Evolutionary conservation across 768 basidiomycete species (phyloP).

Genomic region (Royoungia palumana): DNA sequence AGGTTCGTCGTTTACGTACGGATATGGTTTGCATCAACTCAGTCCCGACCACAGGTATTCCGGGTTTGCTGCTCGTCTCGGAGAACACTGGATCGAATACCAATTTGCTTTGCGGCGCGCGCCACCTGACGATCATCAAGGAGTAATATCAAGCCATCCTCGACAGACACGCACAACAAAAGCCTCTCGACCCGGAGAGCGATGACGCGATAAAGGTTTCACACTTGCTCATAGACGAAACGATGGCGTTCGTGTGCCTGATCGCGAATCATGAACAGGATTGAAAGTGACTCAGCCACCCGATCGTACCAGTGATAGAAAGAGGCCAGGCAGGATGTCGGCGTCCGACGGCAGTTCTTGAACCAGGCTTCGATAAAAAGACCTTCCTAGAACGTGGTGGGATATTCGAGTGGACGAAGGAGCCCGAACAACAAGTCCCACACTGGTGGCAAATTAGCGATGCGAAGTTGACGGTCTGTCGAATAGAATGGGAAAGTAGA

Average conservation of each 20-base stretch:
- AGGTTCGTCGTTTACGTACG: slow-evolving; percentile 17
- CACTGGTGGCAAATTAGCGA: too few relatives aligned
- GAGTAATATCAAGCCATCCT: slow-evolving; percentile 35
- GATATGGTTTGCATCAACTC: neutral
- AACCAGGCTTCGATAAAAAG: slow-evolving; percentile 14
- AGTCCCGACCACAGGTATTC: slow-evolving; percentile 21
- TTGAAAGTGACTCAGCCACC: slow-evolving; percentile 15
- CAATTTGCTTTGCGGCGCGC: slow-evolving; percentile 27
- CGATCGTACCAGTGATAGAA: slow-evolving; percentile 34
- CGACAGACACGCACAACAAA: slow-evolving; percentile 25
- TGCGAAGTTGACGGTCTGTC: neutral
- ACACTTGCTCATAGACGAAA: slow-evolving; percentile 36
- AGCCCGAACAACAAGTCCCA: neutral
- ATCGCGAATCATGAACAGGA: neutral
- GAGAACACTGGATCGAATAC: slow-evolving; percentile 27
- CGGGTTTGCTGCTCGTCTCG: slow-evolving; percentile 30
- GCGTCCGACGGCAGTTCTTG: slow-evolving; percentile 16
- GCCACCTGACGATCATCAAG: slow-evolving; percentile 26
- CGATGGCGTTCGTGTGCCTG: slow-evolving; percentile 26
- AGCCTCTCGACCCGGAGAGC: slow-evolving; percentile 34
- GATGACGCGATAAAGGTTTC: slow-evolving; percentile 40
- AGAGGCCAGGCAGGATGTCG: slow-evolving; percentile 19
- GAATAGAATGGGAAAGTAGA: too few relatives aligned
- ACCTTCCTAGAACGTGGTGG: slow-evolving; percentile 8
- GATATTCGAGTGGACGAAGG: slow-evolving; percentile 7